Percentiles rank a stretch among this genome's conserved stretches.
Evolutionary conservation across 768 basidiomycete species (phyloP).

Genomic region (Pisolithus albus): DNA sequence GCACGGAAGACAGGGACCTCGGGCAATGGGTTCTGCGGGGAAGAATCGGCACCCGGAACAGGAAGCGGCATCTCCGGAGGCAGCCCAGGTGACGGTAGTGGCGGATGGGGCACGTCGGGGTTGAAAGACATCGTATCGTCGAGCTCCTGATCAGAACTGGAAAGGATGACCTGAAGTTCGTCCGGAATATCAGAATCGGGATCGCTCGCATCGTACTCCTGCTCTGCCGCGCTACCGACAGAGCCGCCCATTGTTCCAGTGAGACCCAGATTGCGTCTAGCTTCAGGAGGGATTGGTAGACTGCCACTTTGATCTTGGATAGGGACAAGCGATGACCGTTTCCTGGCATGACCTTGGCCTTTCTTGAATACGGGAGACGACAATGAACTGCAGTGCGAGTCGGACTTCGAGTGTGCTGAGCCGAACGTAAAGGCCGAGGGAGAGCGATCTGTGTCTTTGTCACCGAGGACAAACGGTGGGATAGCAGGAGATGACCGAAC

Average conservation of each 20-base stretch:
- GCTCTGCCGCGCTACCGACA: constrained; percentile 39
- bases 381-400: constrained; percentile 15
- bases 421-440: constrained; percentile 35
- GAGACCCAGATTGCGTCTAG: constrained; percentile 53
- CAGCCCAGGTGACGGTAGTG: constrained; percentile 33
- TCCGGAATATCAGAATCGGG: constrained; percentile 78
- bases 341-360: constrained; percentile 16
- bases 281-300: constrained; percentile 41
- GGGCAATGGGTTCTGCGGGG: constrained; percentile 8
- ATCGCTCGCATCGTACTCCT: constrained; percentile 48
- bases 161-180: constrained; percentile 61
- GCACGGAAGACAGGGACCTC: constrained; percentile 37
- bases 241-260: constrained; percentile 64
- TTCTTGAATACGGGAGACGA: constrained; percentile 33
- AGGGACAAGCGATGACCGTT: constrained; percentile 20
- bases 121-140: constrained; percentile 37
- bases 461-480: constrained; percentile 19
- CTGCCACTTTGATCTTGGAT: constrained; percentile 17
- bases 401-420: constrained; percentile 26
- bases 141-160: constrained; percentile 31
- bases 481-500: constrained; percentile 19
- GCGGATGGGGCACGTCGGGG: neutral
- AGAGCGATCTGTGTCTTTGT: constrained; percentile 15
- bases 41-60: constrained; percentile 4
- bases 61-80: constrained; percentile 40